Percentiles rank a stretch among this genome's conserved stretches.
Evolutionary conservation across 1,139 yeast genomes (phyloP).

Genomic region (Ashbya aceris): DNA sequence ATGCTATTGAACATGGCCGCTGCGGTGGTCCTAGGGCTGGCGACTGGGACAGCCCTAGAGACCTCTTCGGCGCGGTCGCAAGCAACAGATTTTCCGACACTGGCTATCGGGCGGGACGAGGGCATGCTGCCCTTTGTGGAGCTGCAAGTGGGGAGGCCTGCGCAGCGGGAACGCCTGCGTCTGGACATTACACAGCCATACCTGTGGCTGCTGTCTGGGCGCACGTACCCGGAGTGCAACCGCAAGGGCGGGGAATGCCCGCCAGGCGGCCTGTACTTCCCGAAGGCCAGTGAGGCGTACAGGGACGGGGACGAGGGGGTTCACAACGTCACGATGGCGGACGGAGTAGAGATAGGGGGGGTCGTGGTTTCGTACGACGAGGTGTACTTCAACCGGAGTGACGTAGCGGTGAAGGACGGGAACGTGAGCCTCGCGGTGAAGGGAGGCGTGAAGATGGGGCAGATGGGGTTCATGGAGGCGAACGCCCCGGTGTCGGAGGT

Average conservation of each 20-base stretch:
- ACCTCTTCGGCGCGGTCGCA: no score
- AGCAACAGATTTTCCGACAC: constrained; percentile 11
- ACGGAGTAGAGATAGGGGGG: not conserved
- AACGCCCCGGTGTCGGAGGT: not conserved
- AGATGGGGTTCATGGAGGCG: not conserved
- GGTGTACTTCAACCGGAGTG: constrained; percentile 4
- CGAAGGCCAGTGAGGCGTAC: constrained; percentile 13
- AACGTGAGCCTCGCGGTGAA: constrained; percentile 22
- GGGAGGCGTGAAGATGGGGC: not conserved
- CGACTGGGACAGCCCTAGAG: no score
- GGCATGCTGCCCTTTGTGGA: constrained; percentile 28
- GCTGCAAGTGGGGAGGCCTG: constrained; percentile 32
- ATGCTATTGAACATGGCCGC: no score
- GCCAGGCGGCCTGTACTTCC: constrained; percentile 13
- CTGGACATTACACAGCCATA: constrained; percentile 37
- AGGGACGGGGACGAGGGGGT: not conserved
- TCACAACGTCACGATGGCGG: constrained; percentile 9
- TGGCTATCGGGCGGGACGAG: constrained; percentile 19
- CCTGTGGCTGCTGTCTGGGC: constrained; percentile 33
- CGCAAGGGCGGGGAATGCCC: constrained; percentile 11
- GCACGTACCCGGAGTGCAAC: constrained; percentile 20
- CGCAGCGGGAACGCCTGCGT: constrained; percentile 30
- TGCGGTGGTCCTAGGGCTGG: no score
- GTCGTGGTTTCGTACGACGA: not conserved
- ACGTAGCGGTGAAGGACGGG: constrained; percentile 11